These are phyloP conservation scores for Penicillium diatomitis DNA, from an alignment of 495 filamentous ascomycete species.

Conservation along the genomic window DNA sequence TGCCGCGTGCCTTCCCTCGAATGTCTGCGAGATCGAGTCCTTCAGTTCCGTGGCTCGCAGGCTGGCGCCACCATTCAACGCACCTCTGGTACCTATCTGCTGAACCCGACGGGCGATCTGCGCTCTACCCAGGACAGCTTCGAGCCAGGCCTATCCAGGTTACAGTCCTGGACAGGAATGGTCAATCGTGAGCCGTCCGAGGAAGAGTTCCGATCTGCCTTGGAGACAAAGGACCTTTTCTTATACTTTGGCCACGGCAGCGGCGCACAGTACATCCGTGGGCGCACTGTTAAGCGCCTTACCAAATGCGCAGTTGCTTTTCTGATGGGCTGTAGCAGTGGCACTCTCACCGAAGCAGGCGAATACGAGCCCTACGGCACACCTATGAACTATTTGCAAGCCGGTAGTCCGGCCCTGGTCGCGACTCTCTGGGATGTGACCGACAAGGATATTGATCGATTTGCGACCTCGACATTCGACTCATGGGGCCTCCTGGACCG, in stretches of 20 bases:
- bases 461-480: slow-evolving; percentile 65
- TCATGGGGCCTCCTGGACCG: slow-evolving; percentile 67
- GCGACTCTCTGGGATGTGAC: slow-evolving; percentile 97
- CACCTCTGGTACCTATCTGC: slow-evolving; percentile 65
- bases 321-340: slow-evolving; percentile 88
- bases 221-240: slow-evolving; percentile 56
- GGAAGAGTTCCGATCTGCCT: slow-evolving; percentile 56
- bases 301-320: slow-evolving; percentile 70
- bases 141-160: slow-evolving; percentile 45
- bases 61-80: slow-evolving; percentile 25
- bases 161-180: slow-evolving; percentile 57
- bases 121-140: slow-evolving; percentile 70
- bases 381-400: slow-evolving; percentile 82
- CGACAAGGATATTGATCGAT: slow-evolving; percentile 90
- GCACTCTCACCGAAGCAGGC: slow-evolving; percentile 65
- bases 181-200: slow-evolving; percentile 62
- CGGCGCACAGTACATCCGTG: slow-evolving; percentile 87
- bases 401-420: slow-evolving; percentile 72
- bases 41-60: slow-evolving; percentile 36
- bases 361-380: slow-evolving; percentile 85
- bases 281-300: slow-evolving; percentile 66
- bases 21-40: slow-evolving; percentile 61
- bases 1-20: slow-evolving; percentile 77
- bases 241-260: slow-evolving; percentile 95
- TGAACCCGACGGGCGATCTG: slow-evolving; percentile 81